These are phyloP conservation scores for Bifiguratus adelaidae DNA, from an alignment of 192 early-diverging fungal species.

Conservation along the genomic window DNA sequence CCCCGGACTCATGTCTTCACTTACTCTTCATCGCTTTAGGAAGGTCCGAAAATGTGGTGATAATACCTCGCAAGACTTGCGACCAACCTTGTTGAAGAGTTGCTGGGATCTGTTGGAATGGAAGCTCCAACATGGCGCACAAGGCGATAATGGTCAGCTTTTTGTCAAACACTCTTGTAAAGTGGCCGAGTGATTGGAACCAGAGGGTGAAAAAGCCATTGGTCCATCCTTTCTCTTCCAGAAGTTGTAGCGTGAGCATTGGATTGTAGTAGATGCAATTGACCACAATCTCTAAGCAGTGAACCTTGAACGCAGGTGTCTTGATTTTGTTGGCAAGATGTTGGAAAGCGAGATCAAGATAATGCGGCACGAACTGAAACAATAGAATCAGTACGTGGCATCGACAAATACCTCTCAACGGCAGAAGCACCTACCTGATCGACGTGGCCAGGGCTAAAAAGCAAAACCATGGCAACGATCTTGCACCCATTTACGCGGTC, in stretches of 20 bases:
- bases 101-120: conserved; percentile 56
- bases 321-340: conserved; percentile 56
- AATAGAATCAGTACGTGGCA: background rate
- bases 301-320: conserved; percentile 57
- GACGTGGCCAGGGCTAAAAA: conserved; percentile 73
- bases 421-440: conserved; percentile 45
- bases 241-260: conserved; percentile 50
- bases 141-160: conserved; percentile 81
- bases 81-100: conserved; percentile 63
- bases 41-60: conserved; percentile 67
- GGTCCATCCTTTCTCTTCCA: conserved; percentile 73
- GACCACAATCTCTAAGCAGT: conserved; percentile 70
- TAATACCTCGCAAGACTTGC: conserved; percentile 59
- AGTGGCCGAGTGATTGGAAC: conserved; percentile 60
- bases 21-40: conserved; percentile 55
- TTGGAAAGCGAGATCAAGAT: conserved; percentile 55
- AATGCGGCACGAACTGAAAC: conserved; percentile 48
- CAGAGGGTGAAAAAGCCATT: conserved; percentile 71
- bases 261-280: conserved; percentile 89
- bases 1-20: background rate
- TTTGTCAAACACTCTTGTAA: conserved; percentile 87
- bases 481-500: conserved; percentile 79
- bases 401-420: no score
- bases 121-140: conserved; percentile 61
- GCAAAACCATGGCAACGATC: conserved; percentile 75